phyloP scores from a whole-genome alignment of 768 basidiomycete genomes.

The Leccinum obscurum region DNA sequence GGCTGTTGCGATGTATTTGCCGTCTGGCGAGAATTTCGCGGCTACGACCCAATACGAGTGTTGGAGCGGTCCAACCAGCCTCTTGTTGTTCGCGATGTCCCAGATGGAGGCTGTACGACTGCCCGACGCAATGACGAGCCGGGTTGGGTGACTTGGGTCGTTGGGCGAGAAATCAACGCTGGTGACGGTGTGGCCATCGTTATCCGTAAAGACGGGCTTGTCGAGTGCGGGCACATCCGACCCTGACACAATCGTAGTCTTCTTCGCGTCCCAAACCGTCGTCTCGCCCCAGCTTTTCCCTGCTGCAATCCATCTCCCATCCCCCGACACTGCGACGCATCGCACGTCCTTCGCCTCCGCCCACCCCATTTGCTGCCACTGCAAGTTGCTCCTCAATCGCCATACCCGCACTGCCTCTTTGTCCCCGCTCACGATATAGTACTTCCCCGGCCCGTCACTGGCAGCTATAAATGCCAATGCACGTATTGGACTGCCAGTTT shows the following conservation, averaged over 20 bases:
- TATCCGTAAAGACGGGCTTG: conserved; percentile 1
- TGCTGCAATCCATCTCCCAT: conserved; percentile 2
- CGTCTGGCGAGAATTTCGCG: conserved; percentile 15
- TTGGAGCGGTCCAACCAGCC: background rate
- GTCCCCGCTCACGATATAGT: conserved; percentile 7
- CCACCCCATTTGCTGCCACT: background rate
- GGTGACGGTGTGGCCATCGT: conserved; percentile 10
- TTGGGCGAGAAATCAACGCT: conserved; percentile 15
- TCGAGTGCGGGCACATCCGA: background rate
- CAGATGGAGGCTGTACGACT: conserved; percentile 7
- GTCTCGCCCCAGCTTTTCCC: conserved; percentile 11
- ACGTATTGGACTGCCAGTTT: conserved; percentile 2
- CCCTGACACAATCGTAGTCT: background rate
- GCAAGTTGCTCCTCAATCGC: background rate
- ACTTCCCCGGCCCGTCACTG: too few relatives aligned
- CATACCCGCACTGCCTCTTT: conserved; percentile 13
- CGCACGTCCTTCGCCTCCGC: conserved; percentile 6
- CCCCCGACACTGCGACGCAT: conserved; percentile 8
- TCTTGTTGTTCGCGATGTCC: background rate
- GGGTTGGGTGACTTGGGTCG: background rate
- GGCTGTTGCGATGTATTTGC: conserved; percentile 11
- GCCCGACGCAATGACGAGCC: conserved; percentile 10
- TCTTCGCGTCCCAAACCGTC: conserved; percentile 7
- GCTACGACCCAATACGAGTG: conserved; percentile 13
- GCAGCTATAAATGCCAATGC: conserved; percentile 4